Evolutionary conservation across 495 filamentous ascomycete genomes (phyloP).

Genomic region (Tuber umbilicatum): DNA sequence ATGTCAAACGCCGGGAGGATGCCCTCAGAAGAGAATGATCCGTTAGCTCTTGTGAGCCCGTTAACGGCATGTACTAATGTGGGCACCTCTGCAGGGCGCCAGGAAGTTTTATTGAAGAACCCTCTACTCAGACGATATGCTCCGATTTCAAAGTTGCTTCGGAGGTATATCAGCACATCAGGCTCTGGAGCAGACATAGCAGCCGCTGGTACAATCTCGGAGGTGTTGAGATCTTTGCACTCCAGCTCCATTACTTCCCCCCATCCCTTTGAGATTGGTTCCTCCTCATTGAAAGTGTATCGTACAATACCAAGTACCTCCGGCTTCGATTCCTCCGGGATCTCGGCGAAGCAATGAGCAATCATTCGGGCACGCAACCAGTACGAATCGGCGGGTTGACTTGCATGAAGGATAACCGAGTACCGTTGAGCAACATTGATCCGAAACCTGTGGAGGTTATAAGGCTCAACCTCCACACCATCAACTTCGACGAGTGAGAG

Average conservation of each 20-base stretch:
- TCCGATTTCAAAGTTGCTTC: slow-evolving; percentile 53
- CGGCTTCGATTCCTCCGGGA: slow-evolving; percentile 47
- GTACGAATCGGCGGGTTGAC: slow-evolving; percentile 51
- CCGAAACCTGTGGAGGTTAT: slow-evolving; percentile 49
- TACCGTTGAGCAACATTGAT: slow-evolving; percentile 66
- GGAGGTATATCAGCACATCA: slow-evolving; percentile 46
- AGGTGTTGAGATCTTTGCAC: slow-evolving; percentile 36
- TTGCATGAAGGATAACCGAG: slow-evolving; percentile 56
- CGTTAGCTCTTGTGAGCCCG: slow-evolving; percentile 48
- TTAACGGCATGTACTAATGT: slow-evolving; percentile 47
- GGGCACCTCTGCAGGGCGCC: slow-evolving; percentile 47
- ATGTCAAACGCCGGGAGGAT: slow-evolving; percentile 52
- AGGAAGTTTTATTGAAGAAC: slow-evolving; percentile 53
- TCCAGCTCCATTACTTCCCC: slow-evolving; percentile 23
- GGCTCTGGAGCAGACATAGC: slow-evolving; percentile 39
- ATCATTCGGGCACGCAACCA: slow-evolving; percentile 57
- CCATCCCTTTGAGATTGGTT: slow-evolving; percentile 34
- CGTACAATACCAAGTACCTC: slow-evolving; percentile 54
- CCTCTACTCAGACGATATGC: slow-evolving; percentile 51
- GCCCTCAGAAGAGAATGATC: slow-evolving; percentile 48
- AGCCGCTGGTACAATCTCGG: slow-evolving; percentile 43
- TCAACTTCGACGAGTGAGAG: slow-evolving; percentile 62
- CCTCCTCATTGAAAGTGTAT: slow-evolving; percentile 43
- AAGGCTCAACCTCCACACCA: slow-evolving; percentile 59
- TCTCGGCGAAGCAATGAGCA: slow-evolving; percentile 51